Evolutionary conservation across 345 rosid species (phyloP).

Genomic region (Balakata baccata): DNA sequence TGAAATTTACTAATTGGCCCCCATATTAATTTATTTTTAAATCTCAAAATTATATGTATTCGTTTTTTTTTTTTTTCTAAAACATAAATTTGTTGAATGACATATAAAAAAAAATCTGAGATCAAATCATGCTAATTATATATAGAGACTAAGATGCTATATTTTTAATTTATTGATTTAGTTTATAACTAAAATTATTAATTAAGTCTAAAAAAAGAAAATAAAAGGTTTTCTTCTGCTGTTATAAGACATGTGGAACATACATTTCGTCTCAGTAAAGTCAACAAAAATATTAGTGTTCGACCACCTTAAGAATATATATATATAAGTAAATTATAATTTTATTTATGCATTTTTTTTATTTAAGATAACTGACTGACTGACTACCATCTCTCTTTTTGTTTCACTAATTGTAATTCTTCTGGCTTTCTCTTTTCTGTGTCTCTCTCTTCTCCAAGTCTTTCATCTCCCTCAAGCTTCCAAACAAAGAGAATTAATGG

Average conservation of each 20-base stretch:
- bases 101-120: no score
- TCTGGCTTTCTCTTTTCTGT: slow-evolving; percentile 17
- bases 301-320: slow-evolving; percentile 33
- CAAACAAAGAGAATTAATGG: slow-evolving; percentile 87
- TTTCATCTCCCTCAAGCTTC: slow-evolving; percentile 69
- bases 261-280: slow-evolving; percentile 49
- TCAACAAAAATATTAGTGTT: slow-evolving; percentile 38
- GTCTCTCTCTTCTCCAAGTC: slow-evolving; percentile 40
- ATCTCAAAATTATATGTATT: no score
- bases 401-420: not conserved
- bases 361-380: slow-evolving; percentile 42
- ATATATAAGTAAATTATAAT: slow-evolving; percentile 17
- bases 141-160: no score
- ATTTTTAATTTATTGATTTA: no score
- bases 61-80: no score
- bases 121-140: no score
- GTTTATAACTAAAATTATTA: no score
- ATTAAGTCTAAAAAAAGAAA: no score
- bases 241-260: slow-evolving; percentile 23
- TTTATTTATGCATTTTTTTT: slow-evolving; percentile 17
- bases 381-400: slow-evolving; percentile 41
- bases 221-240: no score
- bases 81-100: no score
- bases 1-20: no score
- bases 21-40: no score